Percentiles rank a stretch among this genome's conserved stretches.
These are phyloP conservation scores for Alternaria triticina DNA, from an alignment of 2,329 filamentous ascomycete species.

Conservation along the genomic window DNA sequence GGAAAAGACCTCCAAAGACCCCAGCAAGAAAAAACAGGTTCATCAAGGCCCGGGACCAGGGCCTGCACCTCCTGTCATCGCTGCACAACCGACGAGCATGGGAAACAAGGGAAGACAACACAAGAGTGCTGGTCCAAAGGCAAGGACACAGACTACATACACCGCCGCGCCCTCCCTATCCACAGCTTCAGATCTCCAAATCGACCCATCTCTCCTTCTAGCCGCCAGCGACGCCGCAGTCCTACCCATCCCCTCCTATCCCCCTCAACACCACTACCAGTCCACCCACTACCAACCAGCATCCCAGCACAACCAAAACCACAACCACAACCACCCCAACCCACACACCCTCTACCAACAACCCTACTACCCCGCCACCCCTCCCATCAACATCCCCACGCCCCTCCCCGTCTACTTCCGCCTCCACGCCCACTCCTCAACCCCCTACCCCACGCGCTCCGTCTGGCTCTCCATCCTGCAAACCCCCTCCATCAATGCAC, in stretches of 20 bases:
- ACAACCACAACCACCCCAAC: constrained; percentile 16
- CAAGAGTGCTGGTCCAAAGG: background rate
- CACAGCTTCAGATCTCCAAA: constrained; percentile 63
- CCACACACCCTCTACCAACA: constrained; percentile 7
- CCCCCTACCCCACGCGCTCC: constrained; percentile 54
- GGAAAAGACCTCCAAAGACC: constrained; percentile 65
- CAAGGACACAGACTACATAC: constrained; percentile 19
- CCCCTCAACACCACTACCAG: constrained; percentile 17
- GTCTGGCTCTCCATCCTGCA: constrained; percentile 72
- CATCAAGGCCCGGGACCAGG: constrained; percentile 52
- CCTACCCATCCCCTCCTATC: constrained; percentile 28
- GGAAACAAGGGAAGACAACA: constrained; percentile 42
- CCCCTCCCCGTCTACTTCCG: constrained; percentile 11
- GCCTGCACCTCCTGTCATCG: constrained; percentile 42
- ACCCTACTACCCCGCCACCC: constrained; percentile 9
- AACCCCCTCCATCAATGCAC: constrained; percentile 64
- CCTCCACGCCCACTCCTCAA: constrained; percentile 57
- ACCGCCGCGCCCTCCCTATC: constrained; percentile 11
- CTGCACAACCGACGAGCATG: constrained; percentile 18
- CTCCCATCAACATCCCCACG: background rate
- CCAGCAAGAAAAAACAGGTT: constrained; percentile 52
- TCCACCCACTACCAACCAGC: constrained; percentile 42
- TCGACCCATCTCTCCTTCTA: constrained; percentile 67
- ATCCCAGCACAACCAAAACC: background rate
- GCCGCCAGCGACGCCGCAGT: constrained; percentile 59